These are phyloP conservation scores for Aspergillus mulundensis DNA, from an alignment of 495 filamentous ascomycete species.

Conservation along the genomic window DNA sequence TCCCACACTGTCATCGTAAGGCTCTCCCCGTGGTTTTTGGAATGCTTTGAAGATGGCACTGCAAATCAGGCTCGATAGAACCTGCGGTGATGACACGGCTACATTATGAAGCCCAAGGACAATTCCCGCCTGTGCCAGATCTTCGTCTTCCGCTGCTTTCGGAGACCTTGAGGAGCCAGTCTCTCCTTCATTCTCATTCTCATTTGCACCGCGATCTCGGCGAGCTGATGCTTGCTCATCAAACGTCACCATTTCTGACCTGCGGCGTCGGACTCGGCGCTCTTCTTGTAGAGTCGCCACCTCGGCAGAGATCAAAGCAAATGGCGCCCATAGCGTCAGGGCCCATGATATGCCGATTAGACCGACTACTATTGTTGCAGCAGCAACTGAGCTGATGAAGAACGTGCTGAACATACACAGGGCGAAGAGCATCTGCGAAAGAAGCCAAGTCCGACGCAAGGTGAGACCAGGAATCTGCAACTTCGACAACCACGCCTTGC, in stretches of 20 bases:
- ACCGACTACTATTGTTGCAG: slow-evolving; percentile 69
- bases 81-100: slow-evolving; percentile 80
- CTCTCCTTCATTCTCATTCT: slow-evolving; percentile 25
- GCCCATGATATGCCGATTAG: slow-evolving; percentile 86
- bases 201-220: neutral
- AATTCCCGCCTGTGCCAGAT: slow-evolving; percentile 69
- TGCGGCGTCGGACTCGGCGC: slow-evolving; percentile 50
- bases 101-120: slow-evolving; percentile 92
- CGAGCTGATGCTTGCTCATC: slow-evolving; percentile 3
- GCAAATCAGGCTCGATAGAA: slow-evolving; percentile 76
- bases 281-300: slow-evolving; percentile 73
- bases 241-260: slow-evolving; percentile 16
- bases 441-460: slow-evolving; percentile 78
- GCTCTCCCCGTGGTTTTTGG: slow-evolving; percentile 76
- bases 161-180: slow-evolving; percentile 16
- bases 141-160: slow-evolving; percentile 22
- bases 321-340: slow-evolving; percentile 84
- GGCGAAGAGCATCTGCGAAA: slow-evolving; percentile 76
- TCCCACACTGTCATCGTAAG: slow-evolving; percentile 80
- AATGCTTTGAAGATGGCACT: slow-evolving; percentile 74
- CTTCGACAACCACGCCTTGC: slow-evolving; percentile 41
- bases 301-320: slow-evolving; percentile 85
- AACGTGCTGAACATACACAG: slow-evolving; percentile 75
- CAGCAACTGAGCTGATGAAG: slow-evolving; percentile 60
- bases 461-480: slow-evolving; percentile 76